Conservation (phyloP, 2,329 filamentous ascomycete genomes). For the Fusarium siculi region DNA sequence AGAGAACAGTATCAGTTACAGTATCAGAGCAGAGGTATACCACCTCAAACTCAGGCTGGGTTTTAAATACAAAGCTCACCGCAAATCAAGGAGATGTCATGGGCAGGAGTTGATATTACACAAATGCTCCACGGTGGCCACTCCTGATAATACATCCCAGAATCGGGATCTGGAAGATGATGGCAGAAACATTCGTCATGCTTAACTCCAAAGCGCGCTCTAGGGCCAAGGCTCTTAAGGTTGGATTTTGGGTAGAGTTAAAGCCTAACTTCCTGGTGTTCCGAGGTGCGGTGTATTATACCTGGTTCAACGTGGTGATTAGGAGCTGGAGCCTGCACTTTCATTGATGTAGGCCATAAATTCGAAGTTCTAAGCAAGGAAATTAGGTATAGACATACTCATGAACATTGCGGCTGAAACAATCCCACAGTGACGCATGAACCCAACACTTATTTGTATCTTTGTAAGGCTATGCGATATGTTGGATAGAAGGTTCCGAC, state of each 20-base stretch:
- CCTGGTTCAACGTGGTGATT: not conserved
- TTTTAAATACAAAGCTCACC: slow-evolving; percentile 41
- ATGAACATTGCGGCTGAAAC: not conserved
- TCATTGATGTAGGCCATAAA: not conserved
- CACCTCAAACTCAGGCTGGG: slow-evolving; percentile 26
- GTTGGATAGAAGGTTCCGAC: not conserved
- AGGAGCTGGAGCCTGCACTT: not conserved
- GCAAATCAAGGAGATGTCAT: slow-evolving; percentile 51
- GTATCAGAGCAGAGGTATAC: slow-evolving; percentile 46
- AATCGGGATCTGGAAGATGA: not conserved
- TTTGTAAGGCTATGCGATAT: not conserved
- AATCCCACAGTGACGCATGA: not conserved
- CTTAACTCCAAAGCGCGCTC: not conserved
- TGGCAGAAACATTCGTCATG: not conserved
- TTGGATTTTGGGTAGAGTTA: not conserved
- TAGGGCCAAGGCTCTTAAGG: not conserved
- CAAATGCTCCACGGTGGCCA: slow-evolving; percentile 54
- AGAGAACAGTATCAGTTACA: slow-evolving; percentile 52
- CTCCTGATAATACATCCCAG: slow-evolving; percentile 7
- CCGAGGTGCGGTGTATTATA: not conserved
- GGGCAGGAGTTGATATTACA: slow-evolving; percentile 58
- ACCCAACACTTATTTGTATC: not conserved
- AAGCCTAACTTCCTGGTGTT: not conserved
- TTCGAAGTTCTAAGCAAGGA: not conserved
- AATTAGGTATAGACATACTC: not conserved